Evolutionary conservation across 768 basidiomycete genomes (phyloP), one percentile per base, ranked within the genome.

Genomic region (Suillus subluteus): DNA sequence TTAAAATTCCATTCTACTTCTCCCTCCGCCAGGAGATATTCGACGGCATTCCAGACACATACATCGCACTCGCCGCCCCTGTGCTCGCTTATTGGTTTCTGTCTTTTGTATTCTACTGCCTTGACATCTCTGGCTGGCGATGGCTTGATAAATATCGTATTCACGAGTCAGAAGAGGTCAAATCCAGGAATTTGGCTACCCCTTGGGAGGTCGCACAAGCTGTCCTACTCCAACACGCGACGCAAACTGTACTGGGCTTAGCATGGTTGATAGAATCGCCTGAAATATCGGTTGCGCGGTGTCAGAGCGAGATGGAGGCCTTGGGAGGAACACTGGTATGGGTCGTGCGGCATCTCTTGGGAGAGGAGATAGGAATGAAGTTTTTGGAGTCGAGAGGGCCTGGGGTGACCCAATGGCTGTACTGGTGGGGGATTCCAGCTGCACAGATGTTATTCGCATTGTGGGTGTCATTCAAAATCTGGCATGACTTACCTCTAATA

Each of bases 361-460:
- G 88, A 21, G 75, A 80, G 58, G 71, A 81, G 48, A 71, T 74
- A 0, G 83, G 77, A 0, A 73, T 75, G 65, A 69, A 74, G 32
- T 37, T 84, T n/a, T 71, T 86, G 70, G 71, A 74, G 37, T 66
- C 40, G 18, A 72, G 76, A 66, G 87, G 80, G 4, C 77, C 76
- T 8, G 70, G 82, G 23, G 71, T 88, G 18, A 83, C 89, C 18
- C 85, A 90, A 74, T 85, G 85, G 74, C 70, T 89, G 21, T 99
- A 99, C 76, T 99, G 97, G 97, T 99, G 96, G 95, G 88, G 82
- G 6, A 88, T 96, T 5, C 98, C 98, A 0, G 71, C 79, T 2
- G 73, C 82, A 11, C 95, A 95, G 78, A 79, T 96, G 41, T 68
- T 92, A 0, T 79, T 88, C 37, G 95, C 95, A 15, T 90, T 95